Evolutionary conservation across 208 protist genomes (phyloP).

Genomic region (Tritrichomonas foetus): DNA sequence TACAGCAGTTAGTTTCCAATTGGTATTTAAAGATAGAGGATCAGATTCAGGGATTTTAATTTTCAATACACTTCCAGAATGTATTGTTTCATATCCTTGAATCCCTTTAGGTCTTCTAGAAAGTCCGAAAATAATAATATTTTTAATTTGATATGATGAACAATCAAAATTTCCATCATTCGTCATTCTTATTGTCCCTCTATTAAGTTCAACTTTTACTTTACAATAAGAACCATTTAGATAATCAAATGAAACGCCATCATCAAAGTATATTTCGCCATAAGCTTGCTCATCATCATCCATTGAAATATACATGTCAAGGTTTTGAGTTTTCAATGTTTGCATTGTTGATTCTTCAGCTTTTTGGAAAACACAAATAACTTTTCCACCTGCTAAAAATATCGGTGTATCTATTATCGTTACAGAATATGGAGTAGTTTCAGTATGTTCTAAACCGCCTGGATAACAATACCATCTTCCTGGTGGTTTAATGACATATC

Average conservation of each 20-base stretch:
- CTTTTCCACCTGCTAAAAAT: constrained; percentile 76
- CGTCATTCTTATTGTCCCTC: no score
- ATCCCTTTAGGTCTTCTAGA: no score
- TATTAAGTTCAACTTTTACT: not conserved
- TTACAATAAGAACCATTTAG: not conserved
- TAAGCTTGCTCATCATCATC: constrained; percentile 39
- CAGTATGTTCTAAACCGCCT: not conserved
- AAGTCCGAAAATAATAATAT: no score
- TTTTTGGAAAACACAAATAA: constrained; percentile 77
- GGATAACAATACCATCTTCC: constrained; percentile 49
- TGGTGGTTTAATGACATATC: constrained; percentile 74
- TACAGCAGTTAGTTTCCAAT: no score
- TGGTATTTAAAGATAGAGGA: no score
- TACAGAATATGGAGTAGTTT: no score
- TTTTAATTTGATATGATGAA: no score
- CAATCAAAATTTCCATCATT: no score
- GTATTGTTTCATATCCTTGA: no score
- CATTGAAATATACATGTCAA: constrained; percentile 55
- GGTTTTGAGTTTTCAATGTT: constrained; percentile 61
- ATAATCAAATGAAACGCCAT: constrained; percentile 45
- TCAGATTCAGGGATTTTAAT: no score
- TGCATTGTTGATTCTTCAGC: constrained; percentile 68
- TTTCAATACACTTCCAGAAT: no score
- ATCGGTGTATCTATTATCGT: constrained; percentile 67
- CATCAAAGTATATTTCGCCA: constrained; percentile 50